Base-by-base conservation (phyloP, 495 filamentous ascomycete species). In the Articulospora tetracladia region DNA sequence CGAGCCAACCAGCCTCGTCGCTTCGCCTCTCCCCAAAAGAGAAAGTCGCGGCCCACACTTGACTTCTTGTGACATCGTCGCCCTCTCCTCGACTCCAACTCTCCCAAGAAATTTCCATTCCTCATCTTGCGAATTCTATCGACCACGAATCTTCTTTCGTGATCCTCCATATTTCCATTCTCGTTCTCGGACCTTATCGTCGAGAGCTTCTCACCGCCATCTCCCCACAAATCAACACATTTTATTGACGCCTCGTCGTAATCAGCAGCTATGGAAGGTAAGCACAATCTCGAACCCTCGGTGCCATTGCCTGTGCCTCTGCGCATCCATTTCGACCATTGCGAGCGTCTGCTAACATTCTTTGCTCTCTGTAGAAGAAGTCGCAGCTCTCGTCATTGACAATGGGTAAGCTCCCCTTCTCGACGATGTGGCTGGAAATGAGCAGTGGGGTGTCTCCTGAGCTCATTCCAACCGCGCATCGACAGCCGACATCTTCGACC, bases 341-440 rank as follows among this genome's bases (percentile, higher is more conserved):
- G 50, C 41, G 49, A 58, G 58, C 56, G 61, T 68, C 55, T 75
- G 58, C 88, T 93, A 77, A 93, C 73, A 60, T 68, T 53, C 60
- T 59, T 66, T 74, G 67, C 66, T 58, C 60, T 61, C 57, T 82
- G 79, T 75, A 98, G 94, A 98, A 83, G 94, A 98, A 89, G 94
- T 98, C 81, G 94, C 94, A 78, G 94, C 94, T 79, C 93, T 98
- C 91, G 94, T 98, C 80, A 98, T 98, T 80, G 94, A 98, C 92
- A 98, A 98, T 98, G 94, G 94, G 94, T 98, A 91, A 86, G 91
- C 73, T 72, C 57, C 67, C 57, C 55, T 57, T 58, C 53, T 39
- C 32, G 20, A 51, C n/a, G 3, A 3, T 30, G 65, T 68, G 69
- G 63, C 71, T 50, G 19, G 50, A 55, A 41, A 60, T 61, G 44